phyloP scores from a whole-genome alignment of 371 early-diverging fungal genomes.

The Circinella minor region DNA sequence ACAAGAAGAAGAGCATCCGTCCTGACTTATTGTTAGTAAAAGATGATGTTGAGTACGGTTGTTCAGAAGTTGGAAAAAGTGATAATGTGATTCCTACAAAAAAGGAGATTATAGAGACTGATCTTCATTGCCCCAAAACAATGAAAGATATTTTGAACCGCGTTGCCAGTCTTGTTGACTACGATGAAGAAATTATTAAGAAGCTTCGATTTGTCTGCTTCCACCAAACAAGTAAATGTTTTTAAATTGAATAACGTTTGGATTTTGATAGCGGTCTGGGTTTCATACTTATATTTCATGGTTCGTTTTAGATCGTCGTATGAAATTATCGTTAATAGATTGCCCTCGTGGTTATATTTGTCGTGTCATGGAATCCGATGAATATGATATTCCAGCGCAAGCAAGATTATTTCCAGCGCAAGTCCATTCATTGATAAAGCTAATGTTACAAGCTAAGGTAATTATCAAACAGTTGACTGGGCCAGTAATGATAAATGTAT shows the following conservation, averaged over 20 bases:
- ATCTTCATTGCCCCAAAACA: neutral
- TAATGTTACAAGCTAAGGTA: neutral
- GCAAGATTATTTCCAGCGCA: no score
- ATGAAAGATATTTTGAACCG: neutral
- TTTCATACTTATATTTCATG: neutral
- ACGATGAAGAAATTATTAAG: neutral
- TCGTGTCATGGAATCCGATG: neutral
- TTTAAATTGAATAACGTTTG: neutral
- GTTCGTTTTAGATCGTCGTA: neutral
- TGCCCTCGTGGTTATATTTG: slow-evolving; percentile 9
- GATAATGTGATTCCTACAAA: neutral
- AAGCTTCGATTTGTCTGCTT: neutral
- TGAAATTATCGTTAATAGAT: slow-evolving; percentile 3
- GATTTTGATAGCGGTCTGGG: neutral
- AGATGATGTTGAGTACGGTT: neutral
- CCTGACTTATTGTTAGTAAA: neutral
- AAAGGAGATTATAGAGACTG: slow-evolving; percentile 1
- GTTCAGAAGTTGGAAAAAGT: neutral
- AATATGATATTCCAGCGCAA: neutral
- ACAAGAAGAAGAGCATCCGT: neutral
- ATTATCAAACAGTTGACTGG: neutral
- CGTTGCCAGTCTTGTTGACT: neutral
- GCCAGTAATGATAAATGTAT: neutral
- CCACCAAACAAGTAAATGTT: neutral
- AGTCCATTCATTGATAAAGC: neutral